phyloP scores from a whole-genome alignment of 495 filamentous ascomycete species.

The Aspergillus campestris region DNA sequence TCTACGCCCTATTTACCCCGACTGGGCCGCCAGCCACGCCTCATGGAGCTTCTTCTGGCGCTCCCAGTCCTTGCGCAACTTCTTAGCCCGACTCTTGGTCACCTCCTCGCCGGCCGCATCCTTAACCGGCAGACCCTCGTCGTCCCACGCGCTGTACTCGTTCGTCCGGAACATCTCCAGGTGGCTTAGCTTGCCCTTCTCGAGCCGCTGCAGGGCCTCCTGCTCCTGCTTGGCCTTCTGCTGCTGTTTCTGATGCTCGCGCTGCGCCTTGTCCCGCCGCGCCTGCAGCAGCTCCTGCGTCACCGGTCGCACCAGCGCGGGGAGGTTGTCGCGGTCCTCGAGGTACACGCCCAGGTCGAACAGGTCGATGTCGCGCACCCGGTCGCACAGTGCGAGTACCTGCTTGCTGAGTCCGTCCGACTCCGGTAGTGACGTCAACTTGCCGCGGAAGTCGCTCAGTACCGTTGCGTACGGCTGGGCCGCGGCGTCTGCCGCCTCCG shows the following conservation, averaged over 20 bases:
- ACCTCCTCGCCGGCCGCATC: conserved; percentile 70
- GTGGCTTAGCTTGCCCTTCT: conserved; percentile 63
- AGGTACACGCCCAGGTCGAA: conserved; percentile 76
- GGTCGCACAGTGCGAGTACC: conserved; percentile 64
- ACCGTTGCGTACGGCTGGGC: conserved; percentile 31
- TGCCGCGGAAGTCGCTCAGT: conserved; percentile 29
- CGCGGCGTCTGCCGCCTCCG: conserved; percentile 15
- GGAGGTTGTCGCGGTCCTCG: conserved; percentile 68
- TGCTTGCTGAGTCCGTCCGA: conserved; percentile 44
- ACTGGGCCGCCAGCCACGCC: conserved; percentile 41
- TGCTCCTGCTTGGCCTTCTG: conserved; percentile 50
- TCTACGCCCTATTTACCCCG: no score
- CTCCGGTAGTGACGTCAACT: conserved; percentile 37
- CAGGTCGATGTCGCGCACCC: conserved; percentile 69
- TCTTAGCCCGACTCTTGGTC: conserved; percentile 72
- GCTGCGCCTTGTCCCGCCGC: conserved; percentile 56
- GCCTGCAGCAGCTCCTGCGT: conserved; percentile 63
- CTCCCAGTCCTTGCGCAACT: conserved; percentile 87
- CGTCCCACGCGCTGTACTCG: conserved; percentile 78
- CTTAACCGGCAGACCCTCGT: conserved; percentile 72
- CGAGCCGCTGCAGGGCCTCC: conserved; percentile 48
- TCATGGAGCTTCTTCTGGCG: conserved; percentile 84
- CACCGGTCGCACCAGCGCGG: conserved; percentile 78
- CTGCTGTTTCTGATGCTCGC: conserved; percentile 45
- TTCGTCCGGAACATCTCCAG: conserved; percentile 65